phyloP scores from a whole-genome alignment of 495 filamentous ascomycete genomes.

The Saxophila tyrrhenica region DNA sequence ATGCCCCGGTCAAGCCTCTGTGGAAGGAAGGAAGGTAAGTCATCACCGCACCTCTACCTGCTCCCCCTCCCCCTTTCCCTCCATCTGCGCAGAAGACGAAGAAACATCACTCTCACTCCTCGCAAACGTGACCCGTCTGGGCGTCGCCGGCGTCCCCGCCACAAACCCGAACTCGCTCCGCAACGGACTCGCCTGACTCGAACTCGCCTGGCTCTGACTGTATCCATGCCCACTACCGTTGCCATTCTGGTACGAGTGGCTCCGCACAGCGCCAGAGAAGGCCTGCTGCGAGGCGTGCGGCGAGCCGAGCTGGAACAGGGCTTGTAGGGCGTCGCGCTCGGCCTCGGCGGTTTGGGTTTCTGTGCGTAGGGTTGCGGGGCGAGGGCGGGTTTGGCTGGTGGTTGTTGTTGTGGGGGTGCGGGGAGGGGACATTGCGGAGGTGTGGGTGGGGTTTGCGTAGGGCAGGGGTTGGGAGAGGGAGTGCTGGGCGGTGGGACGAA shows the following conservation, averaged over 20 bases:
- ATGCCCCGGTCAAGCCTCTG: too few species aligned
- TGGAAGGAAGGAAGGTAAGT: too few species aligned
- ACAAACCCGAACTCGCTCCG: conserved; percentile 1
- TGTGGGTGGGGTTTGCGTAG: background rate
- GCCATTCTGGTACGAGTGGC: too few species aligned
- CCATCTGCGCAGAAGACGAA: background rate
- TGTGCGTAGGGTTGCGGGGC: conserved; percentile 15
- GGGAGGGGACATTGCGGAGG: conserved; percentile 12
- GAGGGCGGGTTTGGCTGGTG: background rate
- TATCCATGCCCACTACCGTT: background rate
- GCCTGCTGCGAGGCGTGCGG: conserved; percentile 8
- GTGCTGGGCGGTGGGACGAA: conserved; percentile 3
- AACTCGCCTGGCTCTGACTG: conserved; percentile 6
- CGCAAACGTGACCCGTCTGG: conserved; percentile 10
- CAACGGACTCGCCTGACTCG: conserved; percentile 6
- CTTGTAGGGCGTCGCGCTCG: conserved; percentile 17
- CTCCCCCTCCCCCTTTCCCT: background rate
- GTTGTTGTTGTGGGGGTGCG: conserved; percentile 14
- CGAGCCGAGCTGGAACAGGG: conserved; percentile 18
- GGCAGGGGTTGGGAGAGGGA: background rate
- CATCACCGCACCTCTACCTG: too few species aligned
- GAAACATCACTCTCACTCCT: conserved; percentile 8
- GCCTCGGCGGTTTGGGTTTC: conserved; percentile 15
- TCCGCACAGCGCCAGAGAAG: too few species aligned
- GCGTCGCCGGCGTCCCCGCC: background rate